A percentile compares a stretch with the other conserved stretches of the same genome.
Conservation (phyloP, 768 basidiomycete species). For the Phlebiopsis gigantea region DNA sequence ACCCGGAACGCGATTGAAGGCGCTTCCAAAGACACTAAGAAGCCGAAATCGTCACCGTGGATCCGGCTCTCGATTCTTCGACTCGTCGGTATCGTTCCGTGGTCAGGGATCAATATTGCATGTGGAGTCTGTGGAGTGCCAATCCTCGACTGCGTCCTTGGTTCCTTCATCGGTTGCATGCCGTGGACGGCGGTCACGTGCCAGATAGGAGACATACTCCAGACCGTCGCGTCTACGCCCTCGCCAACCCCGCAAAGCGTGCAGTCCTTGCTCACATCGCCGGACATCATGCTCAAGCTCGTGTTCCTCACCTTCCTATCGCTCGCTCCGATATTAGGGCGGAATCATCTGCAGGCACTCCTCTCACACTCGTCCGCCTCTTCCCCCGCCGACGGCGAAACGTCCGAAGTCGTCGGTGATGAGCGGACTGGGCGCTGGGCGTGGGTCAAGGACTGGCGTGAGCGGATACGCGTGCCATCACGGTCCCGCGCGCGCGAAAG, state of each 20-base stretch:
- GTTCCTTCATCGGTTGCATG: constrained; percentile 76
- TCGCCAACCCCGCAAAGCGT: constrained; percentile 71
- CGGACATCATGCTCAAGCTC: constrained; percentile 79
- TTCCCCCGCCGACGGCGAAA: constrained; percentile 1
- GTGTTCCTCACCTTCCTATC: constrained; percentile 78
- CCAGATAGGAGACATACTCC: constrained; percentile 83
- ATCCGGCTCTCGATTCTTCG: constrained; percentile 83
- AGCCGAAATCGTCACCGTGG: constrained; percentile 49
- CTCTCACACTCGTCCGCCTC: constrained; percentile 32
- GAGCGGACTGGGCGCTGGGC: constrained; percentile 45
- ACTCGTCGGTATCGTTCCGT: constrained; percentile 89
- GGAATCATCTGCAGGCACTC: constrained; percentile 57
- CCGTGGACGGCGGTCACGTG: constrained; percentile 94
- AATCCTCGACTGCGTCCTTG: constrained; percentile 68
- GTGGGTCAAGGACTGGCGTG: constrained; percentile 68
- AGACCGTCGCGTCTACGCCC: constrained; percentile 72
- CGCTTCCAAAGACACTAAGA: constrained; percentile 36
- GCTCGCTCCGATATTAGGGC: constrained; percentile 79
- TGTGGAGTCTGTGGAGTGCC: constrained; percentile 88
- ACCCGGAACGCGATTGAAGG: constrained; percentile 79
- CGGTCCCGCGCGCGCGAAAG: constrained; percentile 42
- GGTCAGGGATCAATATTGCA: constrained; percentile 96
- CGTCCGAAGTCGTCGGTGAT: constrained; percentile 22
- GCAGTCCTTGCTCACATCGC: constrained; percentile 80
- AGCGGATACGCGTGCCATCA: constrained; percentile 51